Base-by-base conservation (phyloP, 2,329 filamentous ascomycete genomes). In the Talaromyces sp. region DNA sequence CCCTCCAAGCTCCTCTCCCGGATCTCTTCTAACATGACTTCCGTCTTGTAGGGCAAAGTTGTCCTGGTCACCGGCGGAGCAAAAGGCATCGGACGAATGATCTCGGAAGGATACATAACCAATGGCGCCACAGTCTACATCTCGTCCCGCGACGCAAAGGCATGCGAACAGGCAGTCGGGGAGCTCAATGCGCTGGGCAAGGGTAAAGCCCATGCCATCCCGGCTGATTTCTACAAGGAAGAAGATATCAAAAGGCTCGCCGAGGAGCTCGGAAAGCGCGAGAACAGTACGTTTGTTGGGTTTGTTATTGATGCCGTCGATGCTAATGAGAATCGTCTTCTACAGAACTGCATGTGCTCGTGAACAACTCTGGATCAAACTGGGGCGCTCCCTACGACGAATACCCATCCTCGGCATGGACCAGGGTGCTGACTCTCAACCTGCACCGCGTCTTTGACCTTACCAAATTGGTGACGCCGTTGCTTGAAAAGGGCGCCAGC, bases 361-460 rank as follows among this genome's bases (percentile, higher is more conserved):
- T 84, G 58, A 83, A 84, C 68, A 83, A 83, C 66, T 81, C 81
- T 8, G 82, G 82, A 16, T 82, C 79, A 8, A 82, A 81, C 58
- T 84, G 82, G 79, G 83, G 83, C 9, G 83, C 80, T 30, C 80
- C 83, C 31, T 85, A 85, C 69, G 81, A 84, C 63, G 78, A 85
- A 69, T 86, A 84, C 66, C 83, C 83, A 0, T 83, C 84, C 64
- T 75, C 78, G 54, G 84, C 81, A 47, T 86, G 83, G 82, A 83
- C 84, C 65, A 82, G 85, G 65, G 75, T 86, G 27, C 81, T 84
- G 66, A 80, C 79, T 9, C 71, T 84, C 66, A 84, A 84, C 66
- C 80, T 84, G 16, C 83, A 83, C 69, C 80, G 79, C 16, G 78
- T 83, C 42, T 84, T 83, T 66, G 80, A 82, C 65, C 68, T 77